Conservation (phyloP, 2,329 filamentous ascomycete genomes). For the Volutella citrinella region DNA sequence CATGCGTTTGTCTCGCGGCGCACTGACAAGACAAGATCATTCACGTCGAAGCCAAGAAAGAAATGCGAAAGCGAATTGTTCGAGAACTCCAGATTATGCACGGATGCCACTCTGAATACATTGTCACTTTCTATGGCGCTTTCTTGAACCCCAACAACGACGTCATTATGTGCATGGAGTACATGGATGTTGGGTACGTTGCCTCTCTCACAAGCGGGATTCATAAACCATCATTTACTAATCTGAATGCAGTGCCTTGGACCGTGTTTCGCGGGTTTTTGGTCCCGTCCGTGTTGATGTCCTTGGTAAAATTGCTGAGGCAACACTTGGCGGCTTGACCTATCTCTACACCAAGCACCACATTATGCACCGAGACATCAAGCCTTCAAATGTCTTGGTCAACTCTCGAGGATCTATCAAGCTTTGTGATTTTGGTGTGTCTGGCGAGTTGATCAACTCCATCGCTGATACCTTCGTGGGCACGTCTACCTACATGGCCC, state of each 20-base stretch:
- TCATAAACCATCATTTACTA: conserved; percentile 1
- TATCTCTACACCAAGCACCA: conserved; percentile 95
- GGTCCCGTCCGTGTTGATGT: conserved; percentile 95
- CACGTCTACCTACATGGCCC: conserved; percentile 98
- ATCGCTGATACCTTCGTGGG: conserved; percentile 98
- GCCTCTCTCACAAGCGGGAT: no score
- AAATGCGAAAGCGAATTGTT: conserved; percentile 94
- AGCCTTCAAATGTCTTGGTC: conserved; percentile 94
- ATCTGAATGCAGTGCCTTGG: conserved; percentile 66
- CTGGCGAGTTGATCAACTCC: conserved; percentile 94
- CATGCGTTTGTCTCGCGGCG: background rate
- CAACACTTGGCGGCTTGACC: conserved; percentile 85
- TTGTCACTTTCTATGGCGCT: conserved; percentile 96
- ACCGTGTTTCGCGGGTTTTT: conserved; percentile 91
- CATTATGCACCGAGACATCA: conserved; percentile 99
- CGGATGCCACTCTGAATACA: conserved; percentile 93
- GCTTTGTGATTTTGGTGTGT: conserved; percentile 98
- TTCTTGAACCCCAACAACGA: conserved; percentile 96
- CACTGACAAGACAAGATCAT: conserved; percentile 65
- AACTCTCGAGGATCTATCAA: conserved; percentile 95
- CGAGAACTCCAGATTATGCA: conserved; percentile 98
- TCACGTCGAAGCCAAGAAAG: conserved; percentile 95
- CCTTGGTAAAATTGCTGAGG: conserved; percentile 94
- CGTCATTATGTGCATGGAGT: conserved; percentile 99
- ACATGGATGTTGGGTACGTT: conserved; percentile 97